Base-by-base conservation (phyloP, 2,329 filamentous ascomycete species). In the Colletotrichum noveboracense region DNA sequence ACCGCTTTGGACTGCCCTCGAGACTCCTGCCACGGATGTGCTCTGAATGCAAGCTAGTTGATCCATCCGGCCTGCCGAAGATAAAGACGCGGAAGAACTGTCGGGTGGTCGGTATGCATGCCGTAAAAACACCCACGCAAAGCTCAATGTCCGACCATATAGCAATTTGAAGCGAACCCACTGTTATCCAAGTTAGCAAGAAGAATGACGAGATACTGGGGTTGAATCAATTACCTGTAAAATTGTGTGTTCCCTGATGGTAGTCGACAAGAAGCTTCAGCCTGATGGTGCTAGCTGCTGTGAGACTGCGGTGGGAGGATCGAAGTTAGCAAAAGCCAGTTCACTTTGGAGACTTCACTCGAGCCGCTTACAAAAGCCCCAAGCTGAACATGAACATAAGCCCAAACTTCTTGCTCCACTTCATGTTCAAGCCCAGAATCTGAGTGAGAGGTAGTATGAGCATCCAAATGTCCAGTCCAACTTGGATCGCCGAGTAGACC, bases 381-480 rank as follows among this genome's bases (percentile, higher is more conserved):
- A 86, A 79, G 7, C 80, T 80, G 71, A 87, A 85, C 83, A 86
- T 85, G 34, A 85, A 67, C 21, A 79, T 75, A 7, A 86, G 79
- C 36, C 82, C 80, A 6, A 83, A 30, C 75, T 85, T 86, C 79
- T 85, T 85, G 76, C 81, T 82, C 68, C 77, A 80, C n/a, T 80
- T 80, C 64, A 86, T 74, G 8, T 80, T 77, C 28, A 86, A 76
- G 0, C 78, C 68, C 9, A 80, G 69, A 3, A 87, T 60, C 18
- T 83, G 81, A 7, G 81, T 80, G 6, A 88, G 81, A 0, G 88
- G 87, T 7, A 89, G 76, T 1, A 80, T 81, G 34, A 89, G 81
- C 62, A 88, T 86, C 62, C 84, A 78, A 6, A 87, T 8, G 76
- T 89, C 88, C 32, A 87, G 83, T 1, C 83, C 75, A 38, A 89